Base-by-base conservation (phyloP, 257 asterid genomes). In the Capsicum rhomboideum region DNA sequence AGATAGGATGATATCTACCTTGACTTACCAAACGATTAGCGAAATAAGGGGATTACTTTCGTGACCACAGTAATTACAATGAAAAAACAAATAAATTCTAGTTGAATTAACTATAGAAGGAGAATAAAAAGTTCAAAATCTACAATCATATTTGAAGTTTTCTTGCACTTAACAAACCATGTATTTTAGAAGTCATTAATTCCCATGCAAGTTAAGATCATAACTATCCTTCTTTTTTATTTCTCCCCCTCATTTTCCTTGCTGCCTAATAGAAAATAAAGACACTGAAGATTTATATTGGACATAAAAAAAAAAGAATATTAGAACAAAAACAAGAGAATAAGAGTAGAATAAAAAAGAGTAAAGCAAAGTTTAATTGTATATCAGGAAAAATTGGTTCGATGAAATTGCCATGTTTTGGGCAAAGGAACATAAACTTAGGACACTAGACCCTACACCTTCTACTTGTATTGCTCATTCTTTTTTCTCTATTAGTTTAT, bases 381-480 rank as follows among this genome's bases (percentile, higher is more conserved):
- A 53, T 66, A 82, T 68, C 67, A 46, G 40, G 31, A 56, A 83
- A 87, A 61, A 72, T 69, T 83, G 68, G 82, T 84, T 87, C 83
- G 85, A 89, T 53, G 59, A 86, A 75, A 85, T 85, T 85, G 90
- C 91, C 88, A 71, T 10, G 68, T n/a, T 85, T 87, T 64, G 29
- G 88, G 89, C 90, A 85, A 81, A 80, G 82, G 84, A 88, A 53
- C 86, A 77, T 49, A 26, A 90, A 88, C 87, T 81, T 75, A 54
- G 72, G 75, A 85, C 83, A 79, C 83, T 83, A 85, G 91, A 84
- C 77, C 86, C 87, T 83, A 63, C 66, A 29, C 77, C 81, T 69
- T 86, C 79, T 85, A 78, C 46, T 77, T 77, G 81, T 49, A 28
- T 28, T 77, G 63, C 63, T 52, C 69, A 7, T 44, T 75, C 82